A percentile compares a stretch with the other conserved stretches of the same genome.
phyloP scores from a whole-genome alignment of 495 filamentous ascomycete species.

The Parmelia sp. region DNA sequence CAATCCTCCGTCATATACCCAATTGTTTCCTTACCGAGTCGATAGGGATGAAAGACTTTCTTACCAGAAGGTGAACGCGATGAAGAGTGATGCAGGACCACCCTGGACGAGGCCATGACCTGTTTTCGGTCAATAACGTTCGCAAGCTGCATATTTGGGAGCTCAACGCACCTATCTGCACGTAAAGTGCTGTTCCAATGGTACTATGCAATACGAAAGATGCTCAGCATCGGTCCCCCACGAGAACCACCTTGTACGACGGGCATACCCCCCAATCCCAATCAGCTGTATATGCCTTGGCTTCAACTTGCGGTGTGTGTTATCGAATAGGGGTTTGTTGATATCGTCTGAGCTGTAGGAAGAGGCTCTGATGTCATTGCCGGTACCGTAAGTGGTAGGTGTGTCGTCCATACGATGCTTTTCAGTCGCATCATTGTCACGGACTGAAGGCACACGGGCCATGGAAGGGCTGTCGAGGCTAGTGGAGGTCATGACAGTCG shows the following conservation, averaged over 20 bases:
- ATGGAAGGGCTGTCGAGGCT: slow-evolving; percentile 4
- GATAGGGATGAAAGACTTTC: slow-evolving; percentile 34
- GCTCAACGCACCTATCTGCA: slow-evolving; percentile 52
- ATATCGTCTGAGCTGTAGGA: slow-evolving; percentile 14
- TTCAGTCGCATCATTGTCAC: neutral
- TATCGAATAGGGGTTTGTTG: slow-evolving; percentile 31
- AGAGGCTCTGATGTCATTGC: slow-evolving; percentile 6
- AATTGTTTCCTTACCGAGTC: neutral
- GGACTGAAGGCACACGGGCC: neutral
- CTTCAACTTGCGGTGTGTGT: slow-evolving; percentile 53
- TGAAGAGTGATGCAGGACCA: slow-evolving; percentile 67
- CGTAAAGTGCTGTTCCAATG: slow-evolving; percentile 75
- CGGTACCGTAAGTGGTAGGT: slow-evolving; percentile 8
- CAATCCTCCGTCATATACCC: neutral
- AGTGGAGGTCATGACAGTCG: slow-evolving; percentile 6
- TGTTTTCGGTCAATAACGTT: neutral
- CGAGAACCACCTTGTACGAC: neutral
- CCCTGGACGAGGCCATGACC: slow-evolving; percentile 57
- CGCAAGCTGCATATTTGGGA: neutral
- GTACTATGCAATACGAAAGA: neutral
- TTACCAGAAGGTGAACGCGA: slow-evolving; percentile 68
- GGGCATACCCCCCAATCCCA: slow-evolving; percentile 55
- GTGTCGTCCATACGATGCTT: slow-evolving; percentile 8
- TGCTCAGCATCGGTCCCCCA: neutral
- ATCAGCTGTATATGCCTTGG: slow-evolving; percentile 68